Percentiles rank a stretch among this genome's conserved stretches.
Conservation (phyloP, 179 eudicot genomes). For the Heliamphora pulchella region DNA sequence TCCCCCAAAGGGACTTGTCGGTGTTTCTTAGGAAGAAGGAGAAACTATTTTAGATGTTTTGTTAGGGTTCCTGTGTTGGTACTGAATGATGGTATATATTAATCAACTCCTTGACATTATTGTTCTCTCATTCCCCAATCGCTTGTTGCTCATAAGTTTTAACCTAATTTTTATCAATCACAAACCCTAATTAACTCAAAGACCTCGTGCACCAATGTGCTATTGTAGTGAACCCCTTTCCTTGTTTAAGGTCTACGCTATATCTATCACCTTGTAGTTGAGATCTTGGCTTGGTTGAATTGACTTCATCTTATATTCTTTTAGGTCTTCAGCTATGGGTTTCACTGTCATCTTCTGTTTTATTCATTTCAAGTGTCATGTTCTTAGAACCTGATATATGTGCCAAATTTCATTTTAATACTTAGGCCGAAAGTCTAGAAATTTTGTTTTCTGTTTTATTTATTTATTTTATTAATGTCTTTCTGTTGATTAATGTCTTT, state of each 20-base stretch:
- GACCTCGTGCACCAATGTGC: neutral
- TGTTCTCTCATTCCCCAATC: no score
- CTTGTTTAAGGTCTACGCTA: neutral
- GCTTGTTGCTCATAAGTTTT: no score
- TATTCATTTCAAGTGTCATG: neutral
- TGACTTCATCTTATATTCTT: neutral
- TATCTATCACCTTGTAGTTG: conserved; percentile 1
- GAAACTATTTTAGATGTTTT: no score
- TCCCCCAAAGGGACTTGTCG: no score
- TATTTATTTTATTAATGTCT: neutral
- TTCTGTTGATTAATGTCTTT: neutral
- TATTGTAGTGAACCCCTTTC: neutral
- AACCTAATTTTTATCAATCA: neutral
- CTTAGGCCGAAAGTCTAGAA: neutral
- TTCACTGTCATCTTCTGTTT: neutral
- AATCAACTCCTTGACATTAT: no score
- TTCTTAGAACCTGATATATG: neutral
- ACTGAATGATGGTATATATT: no score
- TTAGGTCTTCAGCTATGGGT: neutral
- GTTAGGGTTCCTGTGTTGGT: no score
- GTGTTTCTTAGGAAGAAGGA: no score
- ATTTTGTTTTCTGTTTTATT: neutral
- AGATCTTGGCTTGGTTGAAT: neutral
- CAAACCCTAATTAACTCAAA: neutral
- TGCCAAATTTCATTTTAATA: conserved; percentile 3